These are phyloP conservation scores for Tricholoma sp. DNA, from an alignment of 768 basidiomycete genomes.

Conservation along the genomic window DNA sequence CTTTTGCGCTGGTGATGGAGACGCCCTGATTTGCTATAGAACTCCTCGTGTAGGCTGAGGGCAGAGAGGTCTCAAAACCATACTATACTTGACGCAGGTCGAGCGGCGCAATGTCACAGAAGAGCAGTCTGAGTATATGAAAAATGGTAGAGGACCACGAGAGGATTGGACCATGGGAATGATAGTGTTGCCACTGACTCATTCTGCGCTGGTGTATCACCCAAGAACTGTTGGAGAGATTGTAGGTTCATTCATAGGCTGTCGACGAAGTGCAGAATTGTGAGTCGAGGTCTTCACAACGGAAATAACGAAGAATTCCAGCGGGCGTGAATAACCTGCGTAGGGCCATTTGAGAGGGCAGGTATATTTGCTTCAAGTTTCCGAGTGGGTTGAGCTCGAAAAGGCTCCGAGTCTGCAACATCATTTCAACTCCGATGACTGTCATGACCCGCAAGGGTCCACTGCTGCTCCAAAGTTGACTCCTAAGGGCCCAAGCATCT, in stretches of 20 bases:
- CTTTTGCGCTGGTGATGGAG: constrained; percentile 38
- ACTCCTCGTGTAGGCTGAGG: constrained; percentile 43
- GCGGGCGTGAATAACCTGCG: constrained; percentile 45
- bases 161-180: constrained; percentile 44
- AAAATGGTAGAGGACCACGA: constrained; percentile 46
- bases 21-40: constrained; percentile 43
- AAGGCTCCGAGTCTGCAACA: too few species aligned
- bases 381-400: too few species aligned
- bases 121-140: constrained; percentile 45
- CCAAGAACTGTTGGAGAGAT: constrained; percentile 26
- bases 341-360: constrained; percentile 19
- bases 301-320: constrained; percentile 35
- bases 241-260: constrained; percentile 34
- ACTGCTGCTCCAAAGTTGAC: too few species aligned
- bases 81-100: constrained; percentile 38
- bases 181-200: constrained; percentile 41
- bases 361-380: not conserved
- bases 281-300: constrained; percentile 45
- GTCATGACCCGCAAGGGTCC: too few species aligned
- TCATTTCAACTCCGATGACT: too few species aligned
- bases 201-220: constrained; percentile 34
- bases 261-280: constrained; percentile 39
- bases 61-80: constrained; percentile 40
- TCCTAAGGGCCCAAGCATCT: too few species aligned
- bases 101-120: constrained; percentile 48